Percentiles rank a stretch among this genome's conserved stretches.
phyloP scores from a whole-genome alignment of 345 rosid genomes.

The Bretschneidera sinensis region DNA sequence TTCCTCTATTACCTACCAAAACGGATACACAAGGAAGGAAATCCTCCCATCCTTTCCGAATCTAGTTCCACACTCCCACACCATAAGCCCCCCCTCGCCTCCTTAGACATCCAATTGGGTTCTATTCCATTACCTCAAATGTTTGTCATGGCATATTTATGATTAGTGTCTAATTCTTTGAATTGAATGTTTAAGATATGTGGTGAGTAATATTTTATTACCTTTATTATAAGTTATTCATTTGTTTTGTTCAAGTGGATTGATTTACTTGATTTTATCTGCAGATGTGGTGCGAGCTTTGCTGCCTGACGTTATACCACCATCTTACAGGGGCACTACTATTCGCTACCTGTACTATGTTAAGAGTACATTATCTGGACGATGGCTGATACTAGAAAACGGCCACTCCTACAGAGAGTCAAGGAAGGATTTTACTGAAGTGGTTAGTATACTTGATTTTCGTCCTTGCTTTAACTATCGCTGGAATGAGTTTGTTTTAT shows the following conservation, averaged over 20 bases:
- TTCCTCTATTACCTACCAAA: no score
- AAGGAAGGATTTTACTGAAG: constrained; percentile 41
- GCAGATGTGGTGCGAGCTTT: constrained; percentile 68
- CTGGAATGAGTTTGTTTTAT: background rate
- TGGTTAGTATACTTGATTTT: constrained; percentile 50
- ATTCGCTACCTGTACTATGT: constrained; percentile 84
- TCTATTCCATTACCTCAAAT: no score
- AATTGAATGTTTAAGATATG: background rate
- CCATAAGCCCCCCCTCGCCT: no score
- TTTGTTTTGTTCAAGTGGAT: background rate
- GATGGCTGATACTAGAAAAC: constrained; percentile 64
- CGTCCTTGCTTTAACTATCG: constrained; percentile 6
- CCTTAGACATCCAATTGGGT: no score
- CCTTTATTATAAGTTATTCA: background rate
- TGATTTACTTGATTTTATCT: constrained; percentile 16
- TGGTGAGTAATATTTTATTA: background rate
- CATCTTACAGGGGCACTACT: constrained; percentile 82
- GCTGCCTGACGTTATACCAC: constrained; percentile 76
- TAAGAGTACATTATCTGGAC: constrained; percentile 51
- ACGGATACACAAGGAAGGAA: no score
- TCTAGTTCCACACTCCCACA: no score
- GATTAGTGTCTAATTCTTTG: background rate
- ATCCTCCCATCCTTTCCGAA: no score
- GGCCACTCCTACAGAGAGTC: constrained; percentile 42
- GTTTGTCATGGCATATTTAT: no score